Evolutionary conservation across 2,329 filamentous ascomycete species (phyloP).

Genomic region (Pseudofabraea citricarpa): DNA sequence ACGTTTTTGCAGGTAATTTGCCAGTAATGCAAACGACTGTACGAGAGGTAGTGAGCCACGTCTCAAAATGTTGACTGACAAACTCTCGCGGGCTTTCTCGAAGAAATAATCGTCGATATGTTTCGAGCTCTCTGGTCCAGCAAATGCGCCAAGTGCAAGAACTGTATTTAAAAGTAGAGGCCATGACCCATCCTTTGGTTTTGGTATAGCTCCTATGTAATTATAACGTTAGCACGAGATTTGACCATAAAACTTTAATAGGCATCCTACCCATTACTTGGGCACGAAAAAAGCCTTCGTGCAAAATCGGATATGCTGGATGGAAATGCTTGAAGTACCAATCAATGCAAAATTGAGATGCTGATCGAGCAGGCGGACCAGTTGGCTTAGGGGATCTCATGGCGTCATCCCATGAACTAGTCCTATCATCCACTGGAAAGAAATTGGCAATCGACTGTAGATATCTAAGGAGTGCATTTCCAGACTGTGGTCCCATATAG

Average conservation of each 20-base stretch:
- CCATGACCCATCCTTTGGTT: conserved; percentile 26
- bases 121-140: conserved; percentile 21
- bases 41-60: conserved; percentile 28
- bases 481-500: conserved; percentile 17
- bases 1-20: conserved; percentile 41
- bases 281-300: conserved; percentile 39
- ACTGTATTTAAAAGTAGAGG: conserved; percentile 31
- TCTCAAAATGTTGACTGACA: conserved; percentile 28
- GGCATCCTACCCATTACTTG: conserved; percentile 29
- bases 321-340: conserved; percentile 41
- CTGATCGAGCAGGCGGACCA: neutral
- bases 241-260: too few species aligned
- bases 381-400: neutral
- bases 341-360: conserved; percentile 19
- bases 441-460: neutral
- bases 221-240: too few species aligned
- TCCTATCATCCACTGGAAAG: neutral
- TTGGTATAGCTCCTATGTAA: conserved; percentile 11
- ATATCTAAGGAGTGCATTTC: neutral
- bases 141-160: conserved; percentile 32
- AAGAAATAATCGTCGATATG: conserved; percentile 28
- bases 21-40: conserved; percentile 26
- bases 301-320: conserved; percentile 38
- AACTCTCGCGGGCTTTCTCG: conserved; percentile 22
- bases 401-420: neutral